Conservation (phyloP, 495 filamentous ascomycete species). For the Tricharina praecox region DNA sequence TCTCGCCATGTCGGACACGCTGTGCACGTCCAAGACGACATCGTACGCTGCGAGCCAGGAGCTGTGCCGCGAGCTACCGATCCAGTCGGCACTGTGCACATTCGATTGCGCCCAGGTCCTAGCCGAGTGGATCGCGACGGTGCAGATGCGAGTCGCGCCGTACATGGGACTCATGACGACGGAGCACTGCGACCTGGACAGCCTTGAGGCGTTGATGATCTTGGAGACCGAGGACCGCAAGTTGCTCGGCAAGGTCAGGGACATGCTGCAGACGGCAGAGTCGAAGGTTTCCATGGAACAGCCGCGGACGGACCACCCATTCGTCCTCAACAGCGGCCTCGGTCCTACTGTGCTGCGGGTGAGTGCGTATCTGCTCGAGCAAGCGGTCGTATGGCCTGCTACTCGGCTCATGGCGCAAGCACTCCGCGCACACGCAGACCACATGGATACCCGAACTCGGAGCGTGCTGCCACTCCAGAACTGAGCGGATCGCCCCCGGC, state of each 20-base stretch:
- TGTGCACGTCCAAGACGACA: constrained; percentile 56
- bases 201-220: constrained; percentile 71
- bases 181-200: constrained; percentile 57
- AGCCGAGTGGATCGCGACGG: constrained; percentile 87
- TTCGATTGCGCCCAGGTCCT: constrained; percentile 96
- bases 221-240: constrained; percentile 86
- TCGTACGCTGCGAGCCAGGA: constrained; percentile 73
- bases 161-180: constrained; percentile 75
- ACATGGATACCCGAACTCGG: constrained; percentile 39
- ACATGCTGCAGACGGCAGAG: constrained; percentile 63
- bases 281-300: constrained; percentile 53
- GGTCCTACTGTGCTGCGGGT: constrained; percentile 61
- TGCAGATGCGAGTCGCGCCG: constrained; percentile 83
- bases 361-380: constrained; percentile 77
- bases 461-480: constrained; percentile 2
- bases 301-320: constrained; percentile 40
- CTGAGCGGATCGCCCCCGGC: neutral
- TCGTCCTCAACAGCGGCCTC: constrained; percentile 37
- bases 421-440: constrained; percentile 67
- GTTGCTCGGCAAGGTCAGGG: constrained; percentile 66
- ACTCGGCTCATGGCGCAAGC: constrained; percentile 77
- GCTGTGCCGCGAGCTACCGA: constrained; percentile 79
- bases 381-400: constrained; percentile 85
- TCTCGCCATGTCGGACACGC: constrained; percentile 71
- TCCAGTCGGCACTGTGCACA: constrained; percentile 81